These are phyloP conservation scores for Fusarium haematococcum DNA, from an alignment of 2,329 filamentous ascomycete species.

Conservation along the genomic window DNA sequence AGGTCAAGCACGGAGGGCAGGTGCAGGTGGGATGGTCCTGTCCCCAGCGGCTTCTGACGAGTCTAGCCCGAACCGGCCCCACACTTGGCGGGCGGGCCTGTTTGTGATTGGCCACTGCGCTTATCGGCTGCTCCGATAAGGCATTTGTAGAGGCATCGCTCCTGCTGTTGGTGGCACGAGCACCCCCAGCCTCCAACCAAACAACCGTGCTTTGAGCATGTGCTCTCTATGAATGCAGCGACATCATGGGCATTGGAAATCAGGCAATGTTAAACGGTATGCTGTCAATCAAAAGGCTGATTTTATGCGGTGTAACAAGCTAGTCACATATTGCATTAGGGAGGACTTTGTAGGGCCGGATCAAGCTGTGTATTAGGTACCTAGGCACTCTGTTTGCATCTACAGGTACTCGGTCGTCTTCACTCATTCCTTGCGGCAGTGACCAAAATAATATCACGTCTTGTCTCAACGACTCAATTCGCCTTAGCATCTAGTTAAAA, in stretches of 20 bases:
- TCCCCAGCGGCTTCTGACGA: constrained; percentile 27
- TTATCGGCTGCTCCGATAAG: constrained; percentile 43
- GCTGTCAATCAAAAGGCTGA: background rate
- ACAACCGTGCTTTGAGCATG: background rate
- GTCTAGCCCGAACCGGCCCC: constrained; percentile 34
- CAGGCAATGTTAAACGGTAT: background rate
- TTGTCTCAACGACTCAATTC: background rate
- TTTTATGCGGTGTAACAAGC: background rate
- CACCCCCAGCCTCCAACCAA: constrained; percentile 10
- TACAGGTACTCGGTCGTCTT: background rate
- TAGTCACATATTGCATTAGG: background rate
- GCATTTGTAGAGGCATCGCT: background rate
- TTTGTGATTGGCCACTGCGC: constrained; percentile 37
- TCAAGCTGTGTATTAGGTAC: background rate
- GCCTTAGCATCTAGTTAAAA: background rate
- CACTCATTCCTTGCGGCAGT: background rate
- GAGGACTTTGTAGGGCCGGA: background rate
- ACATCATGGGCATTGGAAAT: background rate
- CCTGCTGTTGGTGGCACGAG: constrained; percentile 17
- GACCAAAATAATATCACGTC: background rate
- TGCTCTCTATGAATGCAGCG: background rate
- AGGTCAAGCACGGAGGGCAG: constrained; percentile 16
- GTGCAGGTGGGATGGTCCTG: constrained; percentile 43
- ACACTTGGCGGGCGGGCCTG: constrained; percentile 28
- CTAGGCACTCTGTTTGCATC: background rate